A percentile compares a stretch with the other conserved stretches of the same genome.
These are phyloP conservation scores for Antitrichia curtipendula DNA, from an alignment of 225 moss, liverwort and hornwort species.

Conservation along the genomic window DNA sequence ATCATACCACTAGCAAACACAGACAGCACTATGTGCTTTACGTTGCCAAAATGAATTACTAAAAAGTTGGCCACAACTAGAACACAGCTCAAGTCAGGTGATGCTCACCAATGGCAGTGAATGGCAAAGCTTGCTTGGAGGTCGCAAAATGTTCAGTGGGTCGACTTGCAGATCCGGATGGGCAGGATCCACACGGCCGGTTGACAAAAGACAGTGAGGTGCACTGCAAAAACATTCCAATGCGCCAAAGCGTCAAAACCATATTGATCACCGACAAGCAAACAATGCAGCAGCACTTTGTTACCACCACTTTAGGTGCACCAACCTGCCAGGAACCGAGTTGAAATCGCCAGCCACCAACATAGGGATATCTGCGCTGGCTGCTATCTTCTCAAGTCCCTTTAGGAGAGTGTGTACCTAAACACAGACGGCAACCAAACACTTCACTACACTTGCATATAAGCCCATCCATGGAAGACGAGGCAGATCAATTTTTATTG, in stretches of 20 bases:
- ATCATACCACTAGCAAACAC: background rate
- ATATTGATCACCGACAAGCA: background rate
- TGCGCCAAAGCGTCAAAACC: background rate
- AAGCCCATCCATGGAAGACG: background rate
- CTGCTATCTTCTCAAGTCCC: constrained; percentile 94
- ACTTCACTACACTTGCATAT: background rate
- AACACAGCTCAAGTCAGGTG: background rate
- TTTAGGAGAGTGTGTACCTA: constrained; percentile 94
- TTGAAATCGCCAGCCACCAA: constrained; percentile 97
- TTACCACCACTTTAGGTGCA: background rate
- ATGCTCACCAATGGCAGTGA: constrained; percentile 65
- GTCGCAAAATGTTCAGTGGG: constrained; percentile 91
- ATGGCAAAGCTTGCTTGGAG: constrained; percentile 86
- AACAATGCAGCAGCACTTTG: background rate
- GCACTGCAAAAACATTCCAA: constrained; percentile 47
- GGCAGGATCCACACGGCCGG: constrained; percentile 75
- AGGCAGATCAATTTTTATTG: background rate
- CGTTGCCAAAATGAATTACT: background rate
- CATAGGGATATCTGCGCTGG: constrained; percentile 98
- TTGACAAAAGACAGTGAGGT: constrained; percentile 78
- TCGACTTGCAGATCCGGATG: constrained; percentile 92
- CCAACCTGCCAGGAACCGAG: constrained; percentile 85
- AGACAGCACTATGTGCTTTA: background rate
- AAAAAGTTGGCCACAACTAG: background rate
- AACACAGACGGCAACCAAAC: background rate